Evolutionary conservation across 495 filamentous ascomycete species (phyloP), one percentile per base, ranked within the genome.

Genomic region (Penicillium salamii): DNA sequence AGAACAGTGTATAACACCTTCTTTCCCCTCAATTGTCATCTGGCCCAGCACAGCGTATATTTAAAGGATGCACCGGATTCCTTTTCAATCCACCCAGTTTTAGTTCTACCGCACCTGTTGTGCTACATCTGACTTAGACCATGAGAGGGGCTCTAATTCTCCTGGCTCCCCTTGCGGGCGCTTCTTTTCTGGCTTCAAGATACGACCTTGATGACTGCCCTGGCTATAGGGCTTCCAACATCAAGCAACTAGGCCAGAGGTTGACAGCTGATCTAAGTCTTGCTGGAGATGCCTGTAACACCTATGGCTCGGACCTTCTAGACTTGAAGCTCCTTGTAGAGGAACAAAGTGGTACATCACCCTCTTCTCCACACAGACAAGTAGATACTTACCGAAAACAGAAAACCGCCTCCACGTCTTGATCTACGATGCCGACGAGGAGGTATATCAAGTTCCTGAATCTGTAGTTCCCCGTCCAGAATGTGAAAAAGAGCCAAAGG

Each of bases 361-460:
- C 18, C 12, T 21, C 18, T 6, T 18, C 21, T 6, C 17, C 21
- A 11, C 20, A 23, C 17, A 31, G 49, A 34, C 38, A 21, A 3
- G 36, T 28, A 3, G 7, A 42, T 42, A 24, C 33, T 26, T 3
- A 33, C 18, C 9, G 6, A 2, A 28, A 21, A 7, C 32, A 91
- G 88, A 87, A 32, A 75, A 78, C 20, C 85, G 90, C 14, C 81
- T 95, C 8, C 90, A 93, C 65, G 85, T 95, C 54, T 83, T 87
- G 61, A 91, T 96, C 48, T 81, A 86, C 49, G 90, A 95, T 66
- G 71, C 79, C 19, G 81, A 76, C n/a, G 80, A 89, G 44, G 72
- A 80, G 42, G 75, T 88, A 17, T 96, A 91, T 57, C 87, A 93
- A 63, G 81, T 96, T 15, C 89, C 90, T 12, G 78, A 84, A 17